phyloP scores from a whole-genome alignment of 148 eudicot genomes.

The Camellia granthamiana region DNA sequence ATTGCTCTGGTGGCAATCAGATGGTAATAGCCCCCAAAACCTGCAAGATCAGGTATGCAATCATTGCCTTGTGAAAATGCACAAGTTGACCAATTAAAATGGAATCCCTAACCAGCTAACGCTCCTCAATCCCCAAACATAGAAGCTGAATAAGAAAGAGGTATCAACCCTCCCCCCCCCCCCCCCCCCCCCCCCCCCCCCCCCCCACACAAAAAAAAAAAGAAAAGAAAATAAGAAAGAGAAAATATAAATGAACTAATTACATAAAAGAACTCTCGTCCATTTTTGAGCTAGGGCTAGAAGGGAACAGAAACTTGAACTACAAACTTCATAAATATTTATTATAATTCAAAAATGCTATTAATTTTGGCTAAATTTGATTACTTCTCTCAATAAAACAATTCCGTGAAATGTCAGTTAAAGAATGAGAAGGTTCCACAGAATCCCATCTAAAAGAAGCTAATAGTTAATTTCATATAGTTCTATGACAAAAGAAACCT shows the following conservation, averaged over 20 bases:
- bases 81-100: background rate
- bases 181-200: no score
- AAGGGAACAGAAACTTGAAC: background rate
- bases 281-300: background rate
- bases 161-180: no score
- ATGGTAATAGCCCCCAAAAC: constrained; percentile 44
- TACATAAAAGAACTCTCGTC: background rate
- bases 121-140: background rate
- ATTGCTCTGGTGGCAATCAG: constrained; percentile 95
- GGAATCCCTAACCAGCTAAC: background rate
- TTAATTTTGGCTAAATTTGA: background rate
- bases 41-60: constrained; percentile 75
- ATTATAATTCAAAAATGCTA: background rate
- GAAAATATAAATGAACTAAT: no score
- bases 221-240: background rate
- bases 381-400: background rate
- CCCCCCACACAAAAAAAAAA: background rate
- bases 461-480: background rate
- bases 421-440: constrained; percentile 4
- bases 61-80: background rate
- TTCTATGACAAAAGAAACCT: background rate
- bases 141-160: background rate
- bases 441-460: background rate
- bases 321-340: background rate
- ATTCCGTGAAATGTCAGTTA: background rate